Evolutionary conservation across 2,329 filamentous ascomycete species (phyloP), one percentile per base, ranked within the genome.

Genomic region (Phyllosticta citriasiana): DNA sequence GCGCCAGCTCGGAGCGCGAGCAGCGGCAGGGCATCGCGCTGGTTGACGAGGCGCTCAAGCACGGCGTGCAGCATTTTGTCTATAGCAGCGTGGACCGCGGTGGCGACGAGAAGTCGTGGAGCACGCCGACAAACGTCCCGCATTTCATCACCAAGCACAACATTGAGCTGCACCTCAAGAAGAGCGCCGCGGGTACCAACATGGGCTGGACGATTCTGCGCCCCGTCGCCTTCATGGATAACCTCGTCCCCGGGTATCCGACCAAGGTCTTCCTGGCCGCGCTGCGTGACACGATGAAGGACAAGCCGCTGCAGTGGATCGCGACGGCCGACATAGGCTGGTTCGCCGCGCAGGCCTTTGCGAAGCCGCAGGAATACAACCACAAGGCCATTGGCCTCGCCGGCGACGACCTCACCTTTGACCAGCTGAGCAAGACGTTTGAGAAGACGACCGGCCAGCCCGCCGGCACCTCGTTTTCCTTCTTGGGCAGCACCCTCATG

Each of bases 11-110:
- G 52, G 74, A 75, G 47, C 68, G 69, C 64, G 80, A 83, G 70
- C 77, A 82, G 63, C 63, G 65, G 1, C 84, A 88, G 70, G 85
- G 84, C 59, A 84, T 79, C 51, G 76, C 72, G 0, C 72, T 88
- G 7, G 76, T 87, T 60, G 81, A 86, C 62, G 81, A 78, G n/a
- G 76, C 82, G 2, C 68, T 87, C 62, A 77, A 79, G 26, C 71
- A 80, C 26, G 77, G 77, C 12, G 81, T 88, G 50, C 74, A 78
- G 62, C 80, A 84, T 67, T 85, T 88, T 65, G 79, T 88, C 53
- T 88, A 87, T 72, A 81, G 78, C 30, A 83, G 79, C 58, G 83
- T 87, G 26, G 86, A 88, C 64, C 82, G 86, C 50, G 83, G 84
- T 53, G 84, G 84, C 54, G 78, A 82, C 50, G 72, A 73, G 2